Evolutionary conservation across 2,329 filamentous ascomycete genomes (phyloP), one percentile per base, ranked within the genome.

Genomic region (Hypoxylon sp.): DNA sequence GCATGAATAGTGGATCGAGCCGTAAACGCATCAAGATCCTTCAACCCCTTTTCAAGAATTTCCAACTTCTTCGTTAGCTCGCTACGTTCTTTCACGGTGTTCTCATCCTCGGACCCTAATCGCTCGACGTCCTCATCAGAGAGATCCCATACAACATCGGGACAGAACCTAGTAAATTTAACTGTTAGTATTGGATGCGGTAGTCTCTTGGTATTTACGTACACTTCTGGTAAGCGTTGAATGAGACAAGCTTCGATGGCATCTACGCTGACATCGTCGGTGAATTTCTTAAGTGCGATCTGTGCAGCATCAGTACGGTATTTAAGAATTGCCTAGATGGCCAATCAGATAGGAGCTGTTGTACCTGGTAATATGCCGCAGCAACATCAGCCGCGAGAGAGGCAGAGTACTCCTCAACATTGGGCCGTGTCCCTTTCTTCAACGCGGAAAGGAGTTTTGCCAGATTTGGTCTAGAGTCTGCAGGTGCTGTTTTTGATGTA

Each of bases 211-310:
- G 6, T 3, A 5, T 35, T 0, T 14, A 70, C 74, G 72, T 66
- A 76, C 74, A 76, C 73, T 3, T 74, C 68, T 48, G 75, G 73
- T n/a, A 76, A 46, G 10, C 67, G 58, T 39, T 75, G 73, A 5
- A 76, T 67, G 14, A 76, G 67, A 42, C 74, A 76, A 2, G 68
- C 55, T 62, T 76, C 75, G 14, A 76, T 72, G 13, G 72, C 75
- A 31, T 76, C 70, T 11, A 75, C 74, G 53, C 74, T 76, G 13
- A 76, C 50, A 22, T 76, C 75, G 42, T 76, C 75, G 26, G 64
- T 72, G 55, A 76, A 76, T n/a, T 75, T 76, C 39, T 74, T 75
- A 14, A 76, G 46, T 1, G 74, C 75, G 33, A 76, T 70, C 75
- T 76, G 22, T n/a, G n/a, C 1, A 57, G 1, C 10, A 17, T 74